A percentile compares a stretch with the other conserved stretches of the same genome.
phyloP scores from a whole-genome alignment of 768 basidiomycete species.

The Boletus coccyginus region DNA sequence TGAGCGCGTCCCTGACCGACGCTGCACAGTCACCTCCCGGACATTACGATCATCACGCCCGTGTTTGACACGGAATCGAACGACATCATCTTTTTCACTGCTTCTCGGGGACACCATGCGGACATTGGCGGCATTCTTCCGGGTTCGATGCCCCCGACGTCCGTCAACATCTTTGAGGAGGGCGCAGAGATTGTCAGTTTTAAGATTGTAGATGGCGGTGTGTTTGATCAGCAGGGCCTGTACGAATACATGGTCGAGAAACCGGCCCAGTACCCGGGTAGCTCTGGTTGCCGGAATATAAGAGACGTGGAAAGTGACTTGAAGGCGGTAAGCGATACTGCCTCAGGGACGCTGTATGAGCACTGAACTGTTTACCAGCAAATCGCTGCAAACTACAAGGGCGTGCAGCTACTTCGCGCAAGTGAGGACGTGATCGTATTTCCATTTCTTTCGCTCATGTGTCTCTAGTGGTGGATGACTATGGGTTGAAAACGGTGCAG shows the following conservation, averaged over 20 bases:
- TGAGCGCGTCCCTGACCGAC: not conserved
- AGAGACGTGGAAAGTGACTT: conserved; percentile 90
- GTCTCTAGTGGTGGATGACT: conserved; percentile 75
- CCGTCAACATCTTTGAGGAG: conserved; percentile 88
- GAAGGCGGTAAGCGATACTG: conserved; percentile 64
- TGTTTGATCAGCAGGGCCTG: conserved; percentile 76
- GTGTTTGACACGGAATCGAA: conserved; percentile 67
- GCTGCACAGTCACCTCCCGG: conserved; percentile 63
- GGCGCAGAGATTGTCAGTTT: conserved; percentile 90
- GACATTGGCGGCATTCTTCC: conserved; percentile 93
- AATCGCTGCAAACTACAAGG: conserved; percentile 94
- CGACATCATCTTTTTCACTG: conserved; percentile 90
- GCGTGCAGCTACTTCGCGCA: conserved; percentile 78
- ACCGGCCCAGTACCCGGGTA: conserved; percentile 79
- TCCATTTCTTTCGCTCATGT: conserved; percentile 9
- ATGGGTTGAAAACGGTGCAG: conserved; percentile 82
- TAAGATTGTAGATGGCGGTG: conserved; percentile 82
- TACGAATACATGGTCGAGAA: conserved; percentile 78
- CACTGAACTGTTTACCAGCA: conserved; percentile 46
- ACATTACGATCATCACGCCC: conserved; percentile 92
- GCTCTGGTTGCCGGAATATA: conserved; percentile 84
- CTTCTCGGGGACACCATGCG: conserved; percentile 91
- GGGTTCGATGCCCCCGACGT: conserved; percentile 94
- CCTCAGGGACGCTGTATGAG: not conserved
- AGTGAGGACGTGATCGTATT: conserved; percentile 42